Conservation (phyloP, 768 basidiomycete species). For the Suillus luteus region DNA sequence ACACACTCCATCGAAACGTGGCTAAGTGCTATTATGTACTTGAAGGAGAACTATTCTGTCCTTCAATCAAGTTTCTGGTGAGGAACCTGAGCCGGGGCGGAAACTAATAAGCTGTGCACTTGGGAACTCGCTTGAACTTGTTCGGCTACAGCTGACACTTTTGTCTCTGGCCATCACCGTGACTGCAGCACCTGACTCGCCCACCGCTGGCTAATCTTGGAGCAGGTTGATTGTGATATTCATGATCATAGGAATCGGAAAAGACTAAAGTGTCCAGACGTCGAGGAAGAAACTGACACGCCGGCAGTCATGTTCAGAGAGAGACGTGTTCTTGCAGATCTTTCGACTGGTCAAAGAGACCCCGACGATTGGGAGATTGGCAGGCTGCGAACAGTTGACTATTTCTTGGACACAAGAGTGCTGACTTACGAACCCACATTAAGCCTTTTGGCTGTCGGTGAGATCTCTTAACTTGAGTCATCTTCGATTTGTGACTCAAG, state of each 20-base stretch:
- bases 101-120: not conserved
- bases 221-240: constrained; percentile 2
- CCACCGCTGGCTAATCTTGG: not conserved
- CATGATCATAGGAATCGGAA: not conserved
- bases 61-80: not conserved
- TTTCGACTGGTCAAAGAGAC: constrained; percentile 60
- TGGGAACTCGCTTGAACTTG: too few relatives aligned
- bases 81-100: not conserved
- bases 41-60: not conserved
- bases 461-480: constrained; percentile 13
- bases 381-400: constrained; percentile 48
- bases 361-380: constrained; percentile 58
- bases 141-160: not conserved
- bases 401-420: constrained; percentile 51
- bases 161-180: not conserved
- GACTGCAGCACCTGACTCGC: not conserved
- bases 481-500: not conserved
- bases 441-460: constrained; percentile 64
- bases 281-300: not conserved
- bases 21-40: not conserved
- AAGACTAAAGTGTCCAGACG: not conserved
- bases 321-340: constrained; percentile 39
- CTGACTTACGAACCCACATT: constrained; percentile 62
- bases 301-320: constrained; percentile 2
- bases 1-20: not conserved